Evolutionary conservation across 1,139 yeast genomes (phyloP), one percentile per base, ranked within the genome.

Genomic region (Nakaseomyces sp.): DNA sequence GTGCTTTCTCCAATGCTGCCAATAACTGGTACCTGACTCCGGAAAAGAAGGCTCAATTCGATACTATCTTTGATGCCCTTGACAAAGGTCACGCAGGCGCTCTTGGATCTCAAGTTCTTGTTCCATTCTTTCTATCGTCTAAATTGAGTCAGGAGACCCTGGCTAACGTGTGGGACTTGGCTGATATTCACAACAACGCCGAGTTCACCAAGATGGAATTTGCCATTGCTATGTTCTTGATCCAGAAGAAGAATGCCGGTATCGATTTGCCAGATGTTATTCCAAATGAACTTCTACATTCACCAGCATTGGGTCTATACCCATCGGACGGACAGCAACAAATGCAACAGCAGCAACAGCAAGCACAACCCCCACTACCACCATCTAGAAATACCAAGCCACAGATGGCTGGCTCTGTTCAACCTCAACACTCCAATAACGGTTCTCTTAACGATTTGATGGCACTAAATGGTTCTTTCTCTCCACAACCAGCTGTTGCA

Each of bases 131-230:
- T 57, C 79, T 87, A 72, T 83, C 94, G 9, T 89, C 97, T 2
- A 85, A 86, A 50, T 74, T 93, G 47, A 73, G 80, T 39, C 96
- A 89, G 58, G 93, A 86, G 46, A 81, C 78, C 31, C 72, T 93
- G 53, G 98, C 98, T 1, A 70, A 78, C 25, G 79, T 93, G 37
- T 93, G 99, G 99, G 97, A 91, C 63, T 72, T 91, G 57, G 79
- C 97, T 5, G 97, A 93, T 63, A 74, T 88, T 49, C 85, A 86
- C 55, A 87, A 88, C 63, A 78, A 88, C 38, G 97, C 96, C 29
- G 74, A 75, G 42, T 86, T 93, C 58, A 74, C 86, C 35, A 80
- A 76, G 57, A 70, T 77, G 50, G 98, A 91, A 63, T 91, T 93
- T 64, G 79, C 94, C 2, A 83, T 91, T 59, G 97, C 98, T 12